Base-by-base conservation (phyloP, 306 rosid genomes). In the Corylus avellana region DNA sequence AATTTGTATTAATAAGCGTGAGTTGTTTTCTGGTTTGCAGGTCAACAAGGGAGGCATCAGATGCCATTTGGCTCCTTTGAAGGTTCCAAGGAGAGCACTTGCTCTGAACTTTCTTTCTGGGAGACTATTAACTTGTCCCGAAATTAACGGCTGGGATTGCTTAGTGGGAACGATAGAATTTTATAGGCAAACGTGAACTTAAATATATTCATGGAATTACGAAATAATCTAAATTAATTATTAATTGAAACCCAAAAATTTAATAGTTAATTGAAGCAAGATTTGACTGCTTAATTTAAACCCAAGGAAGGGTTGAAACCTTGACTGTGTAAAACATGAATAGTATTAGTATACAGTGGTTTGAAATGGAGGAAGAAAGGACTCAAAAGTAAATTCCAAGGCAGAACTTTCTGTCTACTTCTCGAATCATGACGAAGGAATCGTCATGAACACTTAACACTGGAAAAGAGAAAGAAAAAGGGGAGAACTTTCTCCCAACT, bases 21-120 rank as follows among this genome's bases (percentile, higher is more conserved):
- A 27, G 51, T 70, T 50, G 37, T 12, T 39, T 12, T 73, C 32
- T 12, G 42, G 63, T 77, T 84, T 87, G 75, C 89, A 89, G 91
- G 88, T 83, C 84, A 73, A 77, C 6, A 48, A 56, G 16, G 12
- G 32, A 12, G 6, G 78, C 67, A 69, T 48, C 54, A 9, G 78
- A 57, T 61, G 75, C 77, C 57, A 12, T 10, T 7, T 53, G 77
- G 73, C 72, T 62, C 56, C 82, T 69, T 61, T 12, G 77, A 81
- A 69, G 37, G 57, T 81, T 75, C 22, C 35, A 3, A 1, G 12
- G 22, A 14, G 48, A 25, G 32, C 66, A 12, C 25, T 27, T 25
- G 68, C 14, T 59, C 67, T 64, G 86, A 86, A 78, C 75, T 76
- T 71, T 20, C 62, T 58, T 47, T 5, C 47, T 49, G 72, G 55